A percentile compares a stretch with the other conserved stretches of the same genome.
Evolutionary conservation across 306 rosid species (phyloP).

Genomic region (Quercus ilex): DNA sequence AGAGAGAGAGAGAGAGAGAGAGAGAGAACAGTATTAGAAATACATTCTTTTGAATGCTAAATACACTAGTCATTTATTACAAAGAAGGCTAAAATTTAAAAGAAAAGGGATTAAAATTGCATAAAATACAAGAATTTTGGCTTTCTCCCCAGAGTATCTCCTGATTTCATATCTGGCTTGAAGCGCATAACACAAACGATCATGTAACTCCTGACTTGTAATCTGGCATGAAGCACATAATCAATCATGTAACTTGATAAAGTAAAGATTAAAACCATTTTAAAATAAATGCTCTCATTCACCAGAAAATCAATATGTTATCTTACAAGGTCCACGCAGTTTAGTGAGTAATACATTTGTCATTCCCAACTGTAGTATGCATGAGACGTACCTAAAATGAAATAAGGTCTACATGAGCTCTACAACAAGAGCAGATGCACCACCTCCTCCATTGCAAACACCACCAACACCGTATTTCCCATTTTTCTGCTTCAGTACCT

Average conservation of each 20-base stretch:
- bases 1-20: neutral
- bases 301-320: neutral
- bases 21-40: neutral
- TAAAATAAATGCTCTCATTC: neutral
- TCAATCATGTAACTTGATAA: neutral
- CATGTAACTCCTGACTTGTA: neutral
- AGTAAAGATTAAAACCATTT: neutral
- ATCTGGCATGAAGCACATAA: neutral
- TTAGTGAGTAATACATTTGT: neutral
- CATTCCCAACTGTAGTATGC: neutral
- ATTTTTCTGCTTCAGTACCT: constrained; percentile 84
- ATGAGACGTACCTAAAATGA: constrained; percentile 2
- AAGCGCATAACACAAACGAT: neutral
- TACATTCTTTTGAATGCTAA: constrained; percentile 21
- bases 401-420: constrained; percentile 59
- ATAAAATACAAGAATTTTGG: constrained; percentile 13
- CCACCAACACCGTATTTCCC: constrained; percentile 95
- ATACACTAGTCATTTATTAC: constrained; percentile 29
- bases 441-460: constrained; percentile 98
- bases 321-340: neutral
- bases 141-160: constrained; percentile 17
- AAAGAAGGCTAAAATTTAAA: constrained; percentile 6
- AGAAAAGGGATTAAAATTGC: constrained; percentile 17
- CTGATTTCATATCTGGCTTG: neutral
- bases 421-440: constrained; percentile 97